These are phyloP conservation scores for Pyricularia grisea DNA, from an alignment of 2,329 filamentous ascomycete species.

Conservation along the genomic window DNA sequence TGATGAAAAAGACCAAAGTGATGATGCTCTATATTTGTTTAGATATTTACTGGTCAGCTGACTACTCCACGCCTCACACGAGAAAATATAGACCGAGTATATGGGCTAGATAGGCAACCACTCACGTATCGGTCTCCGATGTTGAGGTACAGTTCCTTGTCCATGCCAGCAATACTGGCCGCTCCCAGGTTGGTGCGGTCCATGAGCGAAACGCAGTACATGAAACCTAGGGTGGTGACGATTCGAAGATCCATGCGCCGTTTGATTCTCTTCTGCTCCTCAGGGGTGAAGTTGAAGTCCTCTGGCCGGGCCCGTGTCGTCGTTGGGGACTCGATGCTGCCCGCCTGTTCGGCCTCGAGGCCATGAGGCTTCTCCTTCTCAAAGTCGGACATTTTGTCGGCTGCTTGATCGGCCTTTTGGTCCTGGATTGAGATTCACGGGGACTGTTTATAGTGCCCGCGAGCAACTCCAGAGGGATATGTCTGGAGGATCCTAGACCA, in stretches of 20 bases:
- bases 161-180: conserved; percentile 61
- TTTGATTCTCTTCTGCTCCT: conserved; percentile 60
- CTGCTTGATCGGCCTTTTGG: background rate
- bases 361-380: background rate
- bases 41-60: background rate
- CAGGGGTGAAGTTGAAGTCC: conserved; percentile 40
- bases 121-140: conserved; percentile 35
- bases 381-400: background rate
- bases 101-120: conserved; percentile 6
- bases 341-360: background rate
- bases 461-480: background rate
- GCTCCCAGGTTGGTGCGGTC: conserved; percentile 70
- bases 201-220: conserved; percentile 72
- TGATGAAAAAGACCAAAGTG: conserved; percentile 65
- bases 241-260: conserved; percentile 58
- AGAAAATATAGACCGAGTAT: background rate
- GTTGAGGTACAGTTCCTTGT: conserved; percentile 31
- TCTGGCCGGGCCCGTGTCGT: conserved; percentile 10
- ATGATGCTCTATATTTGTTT: conserved; percentile 41
- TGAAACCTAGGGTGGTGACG: conserved; percentile 49
- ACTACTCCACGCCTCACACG: background rate
- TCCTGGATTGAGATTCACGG: background rate
- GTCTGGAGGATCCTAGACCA: background rate
- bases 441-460: background rate
- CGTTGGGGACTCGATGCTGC: background rate